Percentiles rank a stretch among this genome's conserved stretches.
These are phyloP conservation scores for Nitzschia sp. DNA, from an alignment of 108 stramenopile species.

Conservation along the genomic window DNA sequence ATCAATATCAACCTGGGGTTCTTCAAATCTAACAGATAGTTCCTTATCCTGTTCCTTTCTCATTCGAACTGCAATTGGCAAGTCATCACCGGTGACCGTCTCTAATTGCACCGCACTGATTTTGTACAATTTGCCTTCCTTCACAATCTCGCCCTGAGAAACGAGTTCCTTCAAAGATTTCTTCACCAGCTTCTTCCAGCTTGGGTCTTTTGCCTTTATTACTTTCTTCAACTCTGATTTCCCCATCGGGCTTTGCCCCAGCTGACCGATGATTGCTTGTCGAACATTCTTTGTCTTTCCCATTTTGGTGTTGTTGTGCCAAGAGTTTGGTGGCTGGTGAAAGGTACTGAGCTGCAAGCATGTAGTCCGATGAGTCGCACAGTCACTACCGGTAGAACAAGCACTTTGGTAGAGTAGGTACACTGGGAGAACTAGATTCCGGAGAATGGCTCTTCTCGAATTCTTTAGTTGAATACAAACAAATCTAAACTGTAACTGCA, in stretches of 20 bases:
- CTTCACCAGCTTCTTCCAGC: conserved; percentile 30
- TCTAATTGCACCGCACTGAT: background rate
- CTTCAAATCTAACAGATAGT: conserved; percentile 24
- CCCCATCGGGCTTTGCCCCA: conserved; percentile 5
- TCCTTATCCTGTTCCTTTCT: conserved; percentile 10
- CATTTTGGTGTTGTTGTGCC: background rate
- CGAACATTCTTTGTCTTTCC: background rate
- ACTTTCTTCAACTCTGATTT: conserved; percentile 30
- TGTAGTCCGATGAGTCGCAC: no score
- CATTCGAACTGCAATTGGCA: conserved; percentile 63
- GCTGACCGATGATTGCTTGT: conserved; percentile 5
- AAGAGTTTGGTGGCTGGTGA: no score
- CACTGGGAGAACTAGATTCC: no score
- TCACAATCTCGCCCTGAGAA: conserved; percentile 35
- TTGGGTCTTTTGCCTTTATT: conserved; percentile 13
- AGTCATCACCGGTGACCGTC: background rate
- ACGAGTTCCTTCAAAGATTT: conserved; percentile 44
- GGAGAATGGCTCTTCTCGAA: no score
- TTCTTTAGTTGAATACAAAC: no score
- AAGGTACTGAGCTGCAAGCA: no score
- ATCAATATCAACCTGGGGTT: conserved; percentile 58
- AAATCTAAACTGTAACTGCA: no score
- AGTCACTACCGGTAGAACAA: no score
- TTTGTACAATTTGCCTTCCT: conserved; percentile 43
- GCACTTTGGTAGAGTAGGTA: no score